Evolutionary conservation across 352 stramenopile species (phyloP).

Genomic region (Aphanomyces astaci): DNA sequence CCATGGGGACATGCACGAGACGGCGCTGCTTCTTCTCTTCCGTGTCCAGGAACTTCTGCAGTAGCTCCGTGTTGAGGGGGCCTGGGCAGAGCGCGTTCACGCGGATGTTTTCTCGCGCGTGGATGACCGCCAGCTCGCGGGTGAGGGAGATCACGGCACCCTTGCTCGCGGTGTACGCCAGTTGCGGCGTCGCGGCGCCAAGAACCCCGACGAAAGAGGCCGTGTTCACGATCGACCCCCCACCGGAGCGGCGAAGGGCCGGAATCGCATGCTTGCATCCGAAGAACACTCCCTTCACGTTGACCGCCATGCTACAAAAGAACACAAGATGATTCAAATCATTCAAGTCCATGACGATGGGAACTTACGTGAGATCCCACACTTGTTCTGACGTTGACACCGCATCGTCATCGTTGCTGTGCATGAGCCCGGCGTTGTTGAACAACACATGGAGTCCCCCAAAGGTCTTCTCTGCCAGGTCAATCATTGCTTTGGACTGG

Average conservation of each 20-base stretch:
- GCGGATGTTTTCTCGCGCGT: slow-evolving; percentile 81
- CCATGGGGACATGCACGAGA: slow-evolving; percentile 83
- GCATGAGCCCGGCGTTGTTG: slow-evolving; percentile 86
- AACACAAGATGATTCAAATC: no score
- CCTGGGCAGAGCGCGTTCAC: slow-evolving; percentile 82
- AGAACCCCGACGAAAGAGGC: slow-evolving; percentile 79
- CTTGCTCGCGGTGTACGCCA: slow-evolving; percentile 85
- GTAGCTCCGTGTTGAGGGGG: slow-evolving; percentile 75
- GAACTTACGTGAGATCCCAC: slow-evolving; percentile 58
- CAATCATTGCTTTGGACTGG: slow-evolving; percentile 70
- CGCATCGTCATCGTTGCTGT: slow-evolving; percentile 70
- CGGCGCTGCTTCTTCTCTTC: slow-evolving; percentile 80
- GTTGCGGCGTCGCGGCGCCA: slow-evolving; percentile 71
- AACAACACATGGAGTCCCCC: slow-evolving; percentile 72
- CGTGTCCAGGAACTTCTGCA: slow-evolving; percentile 81
- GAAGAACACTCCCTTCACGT: slow-evolving; percentile 86
- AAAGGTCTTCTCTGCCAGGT: slow-evolving; percentile 70
- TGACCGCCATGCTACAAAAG: slow-evolving; percentile 55
- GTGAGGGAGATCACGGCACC: slow-evolving; percentile 83
- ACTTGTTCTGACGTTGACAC: slow-evolving; percentile 66
- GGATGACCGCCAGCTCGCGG: slow-evolving; percentile 75
- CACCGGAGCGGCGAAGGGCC: slow-evolving; percentile 63
- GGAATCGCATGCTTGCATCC: slow-evolving; percentile 83
- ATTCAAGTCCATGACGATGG: no score
- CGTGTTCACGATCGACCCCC: slow-evolving; percentile 83